phyloP scores from a whole-genome alignment of 139 green algal genomes.

The Picochlorum costavermella region DNA sequence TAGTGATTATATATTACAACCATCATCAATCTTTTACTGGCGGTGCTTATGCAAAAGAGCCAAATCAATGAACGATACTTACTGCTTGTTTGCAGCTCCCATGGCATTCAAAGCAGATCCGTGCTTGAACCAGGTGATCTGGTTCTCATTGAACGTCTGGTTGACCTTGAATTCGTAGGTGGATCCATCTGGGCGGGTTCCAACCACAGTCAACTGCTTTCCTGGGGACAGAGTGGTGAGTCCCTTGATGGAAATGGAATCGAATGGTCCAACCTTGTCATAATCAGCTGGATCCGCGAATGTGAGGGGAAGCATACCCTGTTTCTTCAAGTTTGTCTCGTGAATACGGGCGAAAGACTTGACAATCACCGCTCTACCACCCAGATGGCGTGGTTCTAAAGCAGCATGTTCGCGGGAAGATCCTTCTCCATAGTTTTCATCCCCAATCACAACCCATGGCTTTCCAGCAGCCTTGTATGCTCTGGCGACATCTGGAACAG shows the following conservation, averaged over 20 bases:
- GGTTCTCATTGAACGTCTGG: conserved; percentile 95
- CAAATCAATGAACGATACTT: not conserved
- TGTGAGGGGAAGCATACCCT: conserved; percentile 78
- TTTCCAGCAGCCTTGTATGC: conserved; percentile 77
- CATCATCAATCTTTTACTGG: not conserved
- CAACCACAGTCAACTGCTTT: conserved; percentile 65
- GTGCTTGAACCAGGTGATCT: conserved; percentile 90
- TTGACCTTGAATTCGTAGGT: conserved; percentile 79
- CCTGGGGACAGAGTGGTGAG: conserved; percentile 71
- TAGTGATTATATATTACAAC: too few relatives aligned
- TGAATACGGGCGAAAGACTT: conserved; percentile 95
- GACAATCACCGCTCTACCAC: conserved; percentile 79
- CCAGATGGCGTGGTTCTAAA: conserved; percentile 89
- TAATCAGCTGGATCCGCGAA: conserved; percentile 89
- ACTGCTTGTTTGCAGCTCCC: conserved; percentile 29
- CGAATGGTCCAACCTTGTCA: conserved; percentile 68
- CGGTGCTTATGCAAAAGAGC: conserved; percentile 2
- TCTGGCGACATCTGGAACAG: conserved; percentile 55
- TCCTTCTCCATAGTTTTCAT: conserved; percentile 54
- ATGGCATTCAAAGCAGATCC: conserved; percentile 88
- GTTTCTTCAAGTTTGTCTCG: conserved; percentile 98
- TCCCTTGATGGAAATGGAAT: conserved; percentile 72
- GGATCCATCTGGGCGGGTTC: conserved; percentile 67
- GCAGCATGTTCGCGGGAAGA: conserved; percentile 84
- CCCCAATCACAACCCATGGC: conserved; percentile 60